A percentile compares a stretch with the other conserved stretches of the same genome.
Conservation (phyloP, 805 yeast species). For the Torulaspora microellipsoides region DNA sequence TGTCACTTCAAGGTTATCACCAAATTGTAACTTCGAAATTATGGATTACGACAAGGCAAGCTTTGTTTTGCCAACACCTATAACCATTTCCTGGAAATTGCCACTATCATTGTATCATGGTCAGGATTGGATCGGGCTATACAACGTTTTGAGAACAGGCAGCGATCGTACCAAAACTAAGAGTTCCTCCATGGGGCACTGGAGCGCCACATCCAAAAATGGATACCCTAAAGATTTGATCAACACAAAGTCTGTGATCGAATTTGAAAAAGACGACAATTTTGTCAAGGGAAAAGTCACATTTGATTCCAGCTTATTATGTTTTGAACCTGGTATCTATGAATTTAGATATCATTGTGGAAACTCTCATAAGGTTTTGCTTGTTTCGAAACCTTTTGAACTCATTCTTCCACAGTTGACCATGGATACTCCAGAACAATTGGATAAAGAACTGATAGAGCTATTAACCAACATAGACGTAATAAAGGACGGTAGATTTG, state of each 20-base stretch:
- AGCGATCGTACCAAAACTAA: slow-evolving; percentile 51
- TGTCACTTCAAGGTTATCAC: slow-evolving; percentile 20
- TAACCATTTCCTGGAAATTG: slow-evolving; percentile 50
- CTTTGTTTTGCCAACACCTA: slow-evolving; percentile 39
- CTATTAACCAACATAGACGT: slow-evolving; percentile 21
- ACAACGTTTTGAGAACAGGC: slow-evolving; percentile 57
- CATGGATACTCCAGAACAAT: slow-evolving; percentile 16
- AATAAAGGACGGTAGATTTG: slow-evolving; percentile 25
- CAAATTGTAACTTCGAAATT: slow-evolving; percentile 29
- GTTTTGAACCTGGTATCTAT: slow-evolving; percentile 66
- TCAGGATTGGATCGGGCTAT: slow-evolving; percentile 75
- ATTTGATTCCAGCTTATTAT: slow-evolving; percentile 46
- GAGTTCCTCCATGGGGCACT: slow-evolving; percentile 60
- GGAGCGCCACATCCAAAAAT: slow-evolving; percentile 46
- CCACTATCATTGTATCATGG: slow-evolving; percentile 43
- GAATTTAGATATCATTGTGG: slow-evolving; percentile 69
- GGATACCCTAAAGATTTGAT: slow-evolving; percentile 30
- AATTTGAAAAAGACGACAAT: slow-evolving; percentile 13
- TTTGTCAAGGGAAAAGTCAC: slow-evolving; percentile 42
- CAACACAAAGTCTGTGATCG: slow-evolving; percentile 13
- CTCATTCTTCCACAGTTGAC: slow-evolving; percentile 41
- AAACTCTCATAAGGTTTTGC: slow-evolving; percentile 65
- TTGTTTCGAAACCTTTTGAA: slow-evolving; percentile 63
- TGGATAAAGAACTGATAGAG: slow-evolving; percentile 21
- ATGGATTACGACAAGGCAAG: slow-evolving; percentile 31